Evolutionary conservation across 352 stramenopile genomes (phyloP).

Genomic region (Pythium aphanidermatum): DNA sequence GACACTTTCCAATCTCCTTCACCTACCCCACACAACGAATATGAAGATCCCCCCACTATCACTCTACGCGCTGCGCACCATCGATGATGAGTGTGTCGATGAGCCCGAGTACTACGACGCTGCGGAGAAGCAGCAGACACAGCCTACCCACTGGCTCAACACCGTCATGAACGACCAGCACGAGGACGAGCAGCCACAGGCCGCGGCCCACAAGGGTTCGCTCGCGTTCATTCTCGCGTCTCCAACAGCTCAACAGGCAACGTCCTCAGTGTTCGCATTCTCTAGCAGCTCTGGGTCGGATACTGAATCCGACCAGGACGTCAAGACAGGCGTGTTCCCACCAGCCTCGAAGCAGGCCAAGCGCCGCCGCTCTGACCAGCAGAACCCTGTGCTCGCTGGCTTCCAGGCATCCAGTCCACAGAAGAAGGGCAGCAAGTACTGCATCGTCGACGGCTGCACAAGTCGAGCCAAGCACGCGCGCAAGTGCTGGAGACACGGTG

Average conservation of each 20-base stretch:
- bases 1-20: too few species aligned
- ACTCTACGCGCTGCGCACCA: background rate
- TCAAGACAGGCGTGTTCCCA: background rate
- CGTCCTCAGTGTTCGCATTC: background rate
- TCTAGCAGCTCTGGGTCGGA: conserved; percentile 2
- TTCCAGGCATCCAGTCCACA: background rate
- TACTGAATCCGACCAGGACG: conserved; percentile 15
- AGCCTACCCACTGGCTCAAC: conserved; percentile 1
- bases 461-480: conserved; percentile 47
- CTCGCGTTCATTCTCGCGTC: conserved; percentile 12
- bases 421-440: conserved; percentile 58
- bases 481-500: conserved; percentile 56
- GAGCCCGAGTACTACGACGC: background rate
- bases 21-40: too few species aligned
- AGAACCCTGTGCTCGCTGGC: background rate
- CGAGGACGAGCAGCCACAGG: background rate
- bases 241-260: background rate
- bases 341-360: background rate
- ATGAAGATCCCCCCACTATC: conserved; percentile 13
- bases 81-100: background rate
- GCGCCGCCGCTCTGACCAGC: background rate
- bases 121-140: background rate
- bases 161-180: conserved; percentile 7
- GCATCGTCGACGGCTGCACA: conserved; percentile 36
- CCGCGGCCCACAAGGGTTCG: conserved; percentile 8